Percentiles rank a stretch among this genome's conserved stretches.
These are phyloP conservation scores for Rhizomucor miehei DNA, from an alignment of 371 early-diverging fungal species.

Conservation along the genomic window DNA sequence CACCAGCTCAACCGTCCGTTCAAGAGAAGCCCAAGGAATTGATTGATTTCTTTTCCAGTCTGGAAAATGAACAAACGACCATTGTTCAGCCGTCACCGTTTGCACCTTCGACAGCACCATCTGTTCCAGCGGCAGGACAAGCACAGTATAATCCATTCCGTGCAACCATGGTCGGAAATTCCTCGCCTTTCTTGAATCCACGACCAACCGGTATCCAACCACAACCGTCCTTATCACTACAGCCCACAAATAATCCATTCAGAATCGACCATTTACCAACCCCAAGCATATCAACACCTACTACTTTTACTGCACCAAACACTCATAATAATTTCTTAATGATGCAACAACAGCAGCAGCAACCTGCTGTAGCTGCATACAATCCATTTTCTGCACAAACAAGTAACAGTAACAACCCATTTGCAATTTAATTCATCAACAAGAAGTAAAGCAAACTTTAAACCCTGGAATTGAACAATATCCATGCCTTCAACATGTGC, in stretches of 20 bases:
- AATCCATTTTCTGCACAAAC: no score
- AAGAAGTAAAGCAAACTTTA: no score
- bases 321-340: no score
- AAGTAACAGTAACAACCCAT: no score
- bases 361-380: not conserved
- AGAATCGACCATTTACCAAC: no score
- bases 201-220: constrained; percentile 4
- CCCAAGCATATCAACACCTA: no score
- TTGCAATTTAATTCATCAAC: no score
- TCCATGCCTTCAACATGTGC: no score
- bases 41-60: constrained; percentile 76
- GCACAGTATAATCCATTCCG: constrained; percentile 24
- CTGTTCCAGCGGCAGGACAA: not conserved
- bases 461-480: no score
- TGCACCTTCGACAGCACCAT: not conserved
- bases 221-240: constrained; percentile 5
- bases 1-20: no score
- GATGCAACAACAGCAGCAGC: no score
- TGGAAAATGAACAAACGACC: constrained; percentile 60
- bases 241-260: not conserved
- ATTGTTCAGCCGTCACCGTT: constrained; percentile 10
- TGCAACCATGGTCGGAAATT: constrained; percentile 4
- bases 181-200: not conserved
- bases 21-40: constrained; percentile 47
- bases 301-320: no score